Evolutionary conservation across 495 filamentous ascomycete species (phyloP).

Genomic region (Aspergillus homomorphus): DNA sequence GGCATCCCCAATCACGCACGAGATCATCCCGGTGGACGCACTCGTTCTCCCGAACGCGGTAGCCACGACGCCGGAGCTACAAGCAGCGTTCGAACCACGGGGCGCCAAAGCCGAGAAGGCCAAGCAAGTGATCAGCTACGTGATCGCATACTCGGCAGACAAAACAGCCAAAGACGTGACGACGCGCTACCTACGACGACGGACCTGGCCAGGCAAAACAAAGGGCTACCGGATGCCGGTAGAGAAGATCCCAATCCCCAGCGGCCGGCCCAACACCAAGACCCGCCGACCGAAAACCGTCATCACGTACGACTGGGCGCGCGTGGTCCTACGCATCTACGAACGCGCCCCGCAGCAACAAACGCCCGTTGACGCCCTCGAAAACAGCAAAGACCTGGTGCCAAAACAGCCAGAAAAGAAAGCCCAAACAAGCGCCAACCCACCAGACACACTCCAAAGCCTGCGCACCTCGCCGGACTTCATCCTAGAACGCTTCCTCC

Average conservation of each 20-base stretch:
- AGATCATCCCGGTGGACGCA: conserved; percentile 74
- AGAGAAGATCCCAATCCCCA: conserved; percentile 74
- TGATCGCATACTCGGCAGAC: conserved; percentile 81
- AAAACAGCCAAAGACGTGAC: conserved; percentile 95
- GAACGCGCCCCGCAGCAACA: conserved; percentile 51
- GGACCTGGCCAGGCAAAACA: conserved; percentile 82
- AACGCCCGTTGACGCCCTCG: conserved; percentile 70
- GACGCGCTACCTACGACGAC: conserved; percentile 81
- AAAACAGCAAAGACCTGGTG: conserved; percentile 72
- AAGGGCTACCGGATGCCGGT: conserved; percentile 76
- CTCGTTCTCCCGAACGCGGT: conserved; percentile 65
- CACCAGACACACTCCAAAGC: conserved; percentile 75
- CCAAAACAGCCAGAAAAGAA: conserved; percentile 66
- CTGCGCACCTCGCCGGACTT: conserved; percentile 84
- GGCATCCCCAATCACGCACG: conserved; percentile 72
- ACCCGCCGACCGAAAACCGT: conserved; percentile 12
- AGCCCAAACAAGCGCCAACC: conserved; percentile 49
- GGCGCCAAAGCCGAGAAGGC: conserved; percentile 76
- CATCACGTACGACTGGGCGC: conserved; percentile 82
- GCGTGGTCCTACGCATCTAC: conserved; percentile 71
- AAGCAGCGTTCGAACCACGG: conserved; percentile 78
- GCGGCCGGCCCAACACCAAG: conserved; percentile 60
- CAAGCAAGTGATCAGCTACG: conserved; percentile 88
- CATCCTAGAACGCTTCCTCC: conserved; percentile 81
- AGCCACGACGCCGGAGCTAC: conserved; percentile 62